Evolutionary conservation across 1,284 basidiomycete genomes (phyloP), one percentile per base, ranked within the genome.

Genomic region (Ganoderma leucocontextum): DNA sequence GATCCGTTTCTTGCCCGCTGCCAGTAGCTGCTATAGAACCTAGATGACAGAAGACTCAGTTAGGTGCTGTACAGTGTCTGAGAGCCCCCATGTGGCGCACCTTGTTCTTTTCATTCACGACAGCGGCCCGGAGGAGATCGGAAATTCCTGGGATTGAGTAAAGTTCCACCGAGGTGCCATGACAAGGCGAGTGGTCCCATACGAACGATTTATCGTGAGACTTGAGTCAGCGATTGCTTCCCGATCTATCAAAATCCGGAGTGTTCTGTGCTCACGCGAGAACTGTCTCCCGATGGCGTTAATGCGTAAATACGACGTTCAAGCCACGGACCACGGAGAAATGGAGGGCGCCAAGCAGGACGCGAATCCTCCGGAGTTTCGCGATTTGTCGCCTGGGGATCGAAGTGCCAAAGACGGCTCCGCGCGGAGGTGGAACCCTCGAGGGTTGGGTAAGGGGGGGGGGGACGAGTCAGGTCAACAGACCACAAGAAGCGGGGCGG

Each of bases 221-320:
- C 29, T 41, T 25, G 29, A 29, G 58, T 60, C 38, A 60, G 58
- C 58, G 58, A 25, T 39, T 22, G 22, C 22, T 60, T 25, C 38
- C n/a, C n/a, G 58, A 41, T 39, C 38, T 60, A 25, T 60, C 58
- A 29, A 41, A 13, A 15, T 41, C 58, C 58, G 39, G 22, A 22
- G 25, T 41, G 36, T 60, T 42, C 58, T 60, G 36, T 42, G 36
- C 10, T n/a, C 55, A 38, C 38, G 58, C n/a, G 25, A 39, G 13
- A 22, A 39, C 22, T 38, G 36, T 60, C 44, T 36, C 22, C 5
- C 22, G 59, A 72, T 67, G 71, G 71, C 65, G 71, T 67, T 72
- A 72, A 67, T 47, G 71, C 69, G 71, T 72, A 72, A 55, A 60
- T 70, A 70, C 71, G 71, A 68, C 49, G 55, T 59, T 38, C 25